phyloP scores from a whole-genome alignment of 495 filamentous ascomycete species.

The Cetradonia linearis region DNA sequence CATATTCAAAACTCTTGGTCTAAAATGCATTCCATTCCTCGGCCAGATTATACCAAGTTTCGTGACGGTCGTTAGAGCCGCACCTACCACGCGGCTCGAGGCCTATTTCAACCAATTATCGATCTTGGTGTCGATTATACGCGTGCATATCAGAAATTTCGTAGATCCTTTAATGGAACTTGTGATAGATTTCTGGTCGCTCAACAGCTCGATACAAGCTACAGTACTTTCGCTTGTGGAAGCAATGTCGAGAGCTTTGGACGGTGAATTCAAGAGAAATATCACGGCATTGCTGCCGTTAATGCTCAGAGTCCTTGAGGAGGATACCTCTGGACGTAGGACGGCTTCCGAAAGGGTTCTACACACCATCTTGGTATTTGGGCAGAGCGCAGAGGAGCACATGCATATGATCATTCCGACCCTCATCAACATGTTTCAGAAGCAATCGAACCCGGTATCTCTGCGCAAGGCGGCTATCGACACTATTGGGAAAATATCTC shows the following conservation, averaged over 20 bases:
- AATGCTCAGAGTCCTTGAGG: slow-evolving; percentile 89
- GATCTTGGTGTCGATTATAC: slow-evolving; percentile 85
- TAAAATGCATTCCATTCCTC: slow-evolving; percentile 92
- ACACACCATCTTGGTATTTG: slow-evolving; percentile 91
- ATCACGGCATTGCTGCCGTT: slow-evolving; percentile 77
- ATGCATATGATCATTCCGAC: slow-evolving; percentile 98
- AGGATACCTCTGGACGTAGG: slow-evolving; percentile 60
- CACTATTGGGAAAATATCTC: slow-evolving; percentile 84
- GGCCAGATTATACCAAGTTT: slow-evolving; percentile 90
- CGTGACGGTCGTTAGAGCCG: slow-evolving; percentile 70
- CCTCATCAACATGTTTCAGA: slow-evolving; percentile 88
- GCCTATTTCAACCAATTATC: slow-evolving; percentile 95
- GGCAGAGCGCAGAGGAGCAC: slow-evolving; percentile 92
- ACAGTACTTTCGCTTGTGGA: slow-evolving; percentile 89
- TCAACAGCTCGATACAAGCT: slow-evolving; percentile 62
- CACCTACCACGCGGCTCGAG: slow-evolving; percentile 63
- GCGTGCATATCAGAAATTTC: slow-evolving; percentile 87
- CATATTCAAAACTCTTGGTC: slow-evolving; percentile 88
- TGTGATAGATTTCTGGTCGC: slow-evolving; percentile 77
- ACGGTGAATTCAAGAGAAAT: slow-evolving; percentile 93
- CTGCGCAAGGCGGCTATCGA: slow-evolving; percentile 86
- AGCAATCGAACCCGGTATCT: slow-evolving; percentile 60
- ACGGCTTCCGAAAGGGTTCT: slow-evolving; percentile 80
- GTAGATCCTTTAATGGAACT: slow-evolving; percentile 73
- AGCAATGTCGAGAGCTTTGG: slow-evolving; percentile 81